These are phyloP conservation scores for Populus nigra DNA, from an alignment of 345 rosid genomes.

Conservation along the genomic window DNA sequence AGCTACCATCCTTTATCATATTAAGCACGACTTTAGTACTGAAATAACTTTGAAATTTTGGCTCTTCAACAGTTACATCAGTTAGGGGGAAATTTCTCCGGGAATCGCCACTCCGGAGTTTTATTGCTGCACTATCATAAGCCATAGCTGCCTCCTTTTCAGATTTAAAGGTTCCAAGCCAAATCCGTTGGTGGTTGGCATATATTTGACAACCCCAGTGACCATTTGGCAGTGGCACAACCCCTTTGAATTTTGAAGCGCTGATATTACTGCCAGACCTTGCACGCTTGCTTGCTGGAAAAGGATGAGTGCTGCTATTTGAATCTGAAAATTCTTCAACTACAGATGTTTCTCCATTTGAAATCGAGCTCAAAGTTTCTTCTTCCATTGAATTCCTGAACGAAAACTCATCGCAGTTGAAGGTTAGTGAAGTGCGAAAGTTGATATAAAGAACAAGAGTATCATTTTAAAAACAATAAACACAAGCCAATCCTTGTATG, in stretches of 20 bases:
- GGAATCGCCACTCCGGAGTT: conserved; percentile 43
- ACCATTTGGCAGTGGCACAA: conserved; percentile 57
- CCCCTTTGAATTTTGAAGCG: conserved; percentile 51
- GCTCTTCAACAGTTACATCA: conserved; percentile 34
- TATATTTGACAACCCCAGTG: conserved; percentile 74
- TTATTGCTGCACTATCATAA: conserved; percentile 60
- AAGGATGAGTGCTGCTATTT: conserved; percentile 23
- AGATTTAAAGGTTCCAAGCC: conserved; percentile 73
- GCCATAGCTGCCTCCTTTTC: conserved; percentile 67
- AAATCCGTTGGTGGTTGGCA: conserved; percentile 46
- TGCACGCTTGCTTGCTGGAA: conserved; percentile 24
- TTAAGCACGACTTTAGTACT: conserved; percentile 37
- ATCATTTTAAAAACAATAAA: not conserved
- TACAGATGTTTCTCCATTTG: conserved; percentile 13
- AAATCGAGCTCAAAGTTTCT: conserved; percentile 25
- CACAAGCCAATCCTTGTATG: not conserved
- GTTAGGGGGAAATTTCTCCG: conserved; percentile 44
- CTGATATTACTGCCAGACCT: conserved; percentile 1
- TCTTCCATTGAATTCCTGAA: conserved; percentile 27
- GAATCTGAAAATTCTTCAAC: conserved; percentile 38
- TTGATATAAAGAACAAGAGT: not conserved
- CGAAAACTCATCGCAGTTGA: no score
- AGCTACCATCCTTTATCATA: conserved; percentile 70
- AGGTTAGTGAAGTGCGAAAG: not conserved
- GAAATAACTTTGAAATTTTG: conserved; percentile 39